Evolutionary conservation across 2,329 filamentous ascomycete genomes (phyloP), one percentile per base, ranked within the genome.

Genomic region (Tolypocladium tundrense): DNA sequence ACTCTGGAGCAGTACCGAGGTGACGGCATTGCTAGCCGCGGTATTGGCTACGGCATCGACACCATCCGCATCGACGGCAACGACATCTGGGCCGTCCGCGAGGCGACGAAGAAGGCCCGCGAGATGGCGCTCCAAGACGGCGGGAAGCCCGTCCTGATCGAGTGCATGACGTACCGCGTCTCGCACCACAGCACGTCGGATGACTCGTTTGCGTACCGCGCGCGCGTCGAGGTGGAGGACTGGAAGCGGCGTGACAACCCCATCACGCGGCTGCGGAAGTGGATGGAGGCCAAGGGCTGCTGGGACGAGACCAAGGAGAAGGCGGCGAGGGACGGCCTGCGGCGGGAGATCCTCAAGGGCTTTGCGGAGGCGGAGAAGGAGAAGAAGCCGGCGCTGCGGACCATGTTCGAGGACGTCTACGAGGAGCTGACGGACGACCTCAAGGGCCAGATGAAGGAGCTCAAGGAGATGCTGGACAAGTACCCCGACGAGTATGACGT

Each of bases 101-200:
- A 91, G 72, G 91, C 85, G 0, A 94, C 89, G 31, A 84, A 84
- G 67, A 82, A 83, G 69, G 94, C 94, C 0, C 83, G 92, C 2
- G 80, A 83, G 54, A 83, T 93, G 67, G 92, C 93, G 0, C 79
- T 97, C 3, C 78, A 88, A 58, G 85, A 90, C 50, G 90, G 90
- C n/a, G 89, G 90, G 4, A 85, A 83, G 61, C 91, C 91, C 0
- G 83, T 99, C 0, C 77, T 99, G 9, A 88, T 99, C 45, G 94
- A 99, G 74, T 91, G 91, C 58, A 96, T 99, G 90, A 93, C 90
- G 31, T 99, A 99, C 74, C 91, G 94, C n/a, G 92, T 97, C 50
- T 93, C 90, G 8, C 91, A 99, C 70, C 94, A 99, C 76, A 96
- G 91, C 73, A 99, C 94, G 0, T 94, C 89, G 0, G 94, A 99